phyloP scores from a whole-genome alignment of 2,329 filamentous ascomycete species.

The Neodidymelliopsis sp. region DNA sequence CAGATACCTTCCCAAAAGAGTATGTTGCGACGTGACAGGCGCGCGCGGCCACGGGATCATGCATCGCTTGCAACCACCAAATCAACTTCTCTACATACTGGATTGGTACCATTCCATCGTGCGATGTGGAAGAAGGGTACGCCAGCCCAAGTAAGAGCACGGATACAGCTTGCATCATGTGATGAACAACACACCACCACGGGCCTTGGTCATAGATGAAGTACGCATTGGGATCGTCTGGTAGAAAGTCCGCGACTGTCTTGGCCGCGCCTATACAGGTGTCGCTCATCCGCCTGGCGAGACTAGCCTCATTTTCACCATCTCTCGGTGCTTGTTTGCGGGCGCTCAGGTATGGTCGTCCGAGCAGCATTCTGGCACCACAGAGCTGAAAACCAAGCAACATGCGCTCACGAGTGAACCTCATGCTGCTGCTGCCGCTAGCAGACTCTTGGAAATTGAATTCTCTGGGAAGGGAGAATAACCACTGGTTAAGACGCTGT shows the following conservation, averaged over 20 bases:
- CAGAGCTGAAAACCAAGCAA: conserved; percentile 46
- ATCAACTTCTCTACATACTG: conserved; percentile 40
- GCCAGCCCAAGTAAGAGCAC: conserved; percentile 50
- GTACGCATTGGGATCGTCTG: conserved; percentile 39
- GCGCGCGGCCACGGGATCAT: conserved; percentile 35
- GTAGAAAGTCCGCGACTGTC: conserved; percentile 45
- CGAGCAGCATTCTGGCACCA: conserved; percentile 51
- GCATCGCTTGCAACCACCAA: conserved; percentile 46
- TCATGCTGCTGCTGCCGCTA: background rate
- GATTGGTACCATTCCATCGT: conserved; percentile 29
- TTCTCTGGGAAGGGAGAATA: conserved; percentile 35
- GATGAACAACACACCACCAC: conserved; percentile 53
- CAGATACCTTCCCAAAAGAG: conserved; percentile 26
- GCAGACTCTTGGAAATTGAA: conserved; percentile 36
- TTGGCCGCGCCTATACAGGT: conserved; percentile 50
- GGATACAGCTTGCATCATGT: conserved; percentile 51
- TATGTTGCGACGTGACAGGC: conserved; percentile 31
- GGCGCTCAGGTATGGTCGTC: conserved; percentile 47
- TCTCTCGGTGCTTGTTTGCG: conserved; percentile 31
- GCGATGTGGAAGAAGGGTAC: conserved; percentile 30
- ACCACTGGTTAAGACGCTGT: conserved; percentile 47
- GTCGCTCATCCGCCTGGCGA: conserved; percentile 42
- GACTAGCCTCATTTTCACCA: conserved; percentile 25
- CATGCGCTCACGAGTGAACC: conserved; percentile 36
- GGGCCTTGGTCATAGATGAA: conserved; percentile 46